A percentile compares a stretch with the other conserved stretches of the same genome.
phyloP scores from a whole-genome alignment of 768 basidiomycete genomes.

The Collybia sp. region DNA sequence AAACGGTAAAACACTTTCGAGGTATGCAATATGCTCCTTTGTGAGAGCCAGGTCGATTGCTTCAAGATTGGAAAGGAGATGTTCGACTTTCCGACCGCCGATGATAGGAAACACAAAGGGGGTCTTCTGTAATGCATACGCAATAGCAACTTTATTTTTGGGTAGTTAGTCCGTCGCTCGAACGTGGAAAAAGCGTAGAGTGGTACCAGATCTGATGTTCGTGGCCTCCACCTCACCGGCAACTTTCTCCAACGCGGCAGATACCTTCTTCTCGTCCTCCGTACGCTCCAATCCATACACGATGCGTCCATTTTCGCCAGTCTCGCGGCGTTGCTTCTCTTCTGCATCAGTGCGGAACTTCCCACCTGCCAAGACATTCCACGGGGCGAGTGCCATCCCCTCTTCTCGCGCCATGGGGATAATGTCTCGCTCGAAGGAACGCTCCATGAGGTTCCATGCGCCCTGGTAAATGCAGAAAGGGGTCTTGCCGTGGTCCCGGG shows the following conservation, averaged over 20 bases:
- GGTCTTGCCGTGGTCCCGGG: slow-evolving; percentile 35
- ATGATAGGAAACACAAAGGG: too few relatives aligned
- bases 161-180: too few relatives aligned
- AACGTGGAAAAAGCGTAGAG: too few relatives aligned
- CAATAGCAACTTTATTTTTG: too few relatives aligned
- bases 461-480: slow-evolving; percentile 50
- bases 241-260: slow-evolving; percentile 42
- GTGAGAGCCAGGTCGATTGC: too few relatives aligned
- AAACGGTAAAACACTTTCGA: too few relatives aligned
- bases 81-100: too few relatives aligned
- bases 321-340: slow-evolving; percentile 18
- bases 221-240: slow-evolving; percentile 33
- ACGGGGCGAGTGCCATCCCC: slow-evolving; percentile 34
- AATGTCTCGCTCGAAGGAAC: slow-evolving; percentile 45
- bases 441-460: slow-evolving; percentile 30
- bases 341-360: slow-evolving; percentile 55
- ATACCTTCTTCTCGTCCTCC: slow-evolving; percentile 36
- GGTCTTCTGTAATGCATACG: too few relatives aligned
- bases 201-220: too few relatives aligned
- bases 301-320: slow-evolving; percentile 35
- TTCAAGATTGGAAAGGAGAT: too few relatives aligned
- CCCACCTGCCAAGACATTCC: slow-evolving; percentile 27
- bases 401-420: slow-evolving; percentile 33
- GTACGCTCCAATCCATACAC: slow-evolving; percentile 26
- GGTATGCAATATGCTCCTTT: too few relatives aligned